Percentiles rank a stretch among this genome's conserved stretches.
These are phyloP conservation scores for Trichoderma aggressivum DNA, from an alignment of 2,329 filamentous ascomycete genomes.

Conservation along the genomic window DNA sequence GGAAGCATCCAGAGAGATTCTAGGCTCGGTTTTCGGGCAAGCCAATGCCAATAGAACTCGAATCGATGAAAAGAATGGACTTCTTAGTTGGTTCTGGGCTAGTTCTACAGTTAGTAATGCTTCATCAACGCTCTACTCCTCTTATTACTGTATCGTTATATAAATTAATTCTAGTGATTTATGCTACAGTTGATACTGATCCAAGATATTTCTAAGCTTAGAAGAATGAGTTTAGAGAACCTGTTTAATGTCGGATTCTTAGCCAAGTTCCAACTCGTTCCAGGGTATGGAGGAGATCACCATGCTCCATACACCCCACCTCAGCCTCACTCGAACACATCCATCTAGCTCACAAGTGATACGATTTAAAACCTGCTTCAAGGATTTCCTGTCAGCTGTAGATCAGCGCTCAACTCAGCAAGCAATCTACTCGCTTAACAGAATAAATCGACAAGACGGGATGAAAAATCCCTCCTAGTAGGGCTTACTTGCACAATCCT, in stretches of 20 bases:
- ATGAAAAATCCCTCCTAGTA: not conserved
- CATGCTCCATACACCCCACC: not conserved
- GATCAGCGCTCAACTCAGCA: not conserved
- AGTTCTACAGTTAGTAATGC: not conserved
- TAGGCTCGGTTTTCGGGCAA: not conserved
- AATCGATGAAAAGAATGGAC: not conserved
- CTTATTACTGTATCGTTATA: not conserved
- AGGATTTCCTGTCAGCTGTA: not conserved
- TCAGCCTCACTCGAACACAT: not conserved
- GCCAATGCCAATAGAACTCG: not conserved
- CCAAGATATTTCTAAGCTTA: not conserved
- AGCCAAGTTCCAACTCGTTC: not conserved
- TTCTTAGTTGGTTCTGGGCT: not conserved
- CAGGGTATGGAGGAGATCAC: not conserved
- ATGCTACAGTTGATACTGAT: not conserved
- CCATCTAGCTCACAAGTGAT: not conserved
- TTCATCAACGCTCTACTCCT: not conserved
- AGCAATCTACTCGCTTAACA: not conserved
- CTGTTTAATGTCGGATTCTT: not conserved
- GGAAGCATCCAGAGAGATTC: not conserved
- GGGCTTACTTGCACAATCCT: not conserved
- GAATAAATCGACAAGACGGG: not conserved
- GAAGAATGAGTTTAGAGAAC: not conserved
- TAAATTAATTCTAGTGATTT: not conserved
- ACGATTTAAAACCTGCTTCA: not conserved